Evolutionary conservation across 2,329 filamentous ascomycete species (phyloP).

Genomic region (Fusarium sp.): DNA sequence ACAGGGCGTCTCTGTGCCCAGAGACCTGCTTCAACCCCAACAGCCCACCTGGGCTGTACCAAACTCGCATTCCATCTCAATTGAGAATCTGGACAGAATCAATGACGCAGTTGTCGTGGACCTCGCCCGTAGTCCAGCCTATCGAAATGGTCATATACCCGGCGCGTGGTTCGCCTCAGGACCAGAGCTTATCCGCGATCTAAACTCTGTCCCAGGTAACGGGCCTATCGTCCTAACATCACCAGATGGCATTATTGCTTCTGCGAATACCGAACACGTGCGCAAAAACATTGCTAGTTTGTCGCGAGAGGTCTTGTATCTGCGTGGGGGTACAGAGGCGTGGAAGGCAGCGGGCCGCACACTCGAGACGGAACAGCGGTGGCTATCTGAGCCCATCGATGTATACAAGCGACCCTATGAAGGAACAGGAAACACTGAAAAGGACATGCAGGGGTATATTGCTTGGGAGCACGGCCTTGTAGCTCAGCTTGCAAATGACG

Average conservation of each 20-base stretch:
- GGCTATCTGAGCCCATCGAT: conserved; percentile 51
- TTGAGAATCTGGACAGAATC: conserved; percentile 32
- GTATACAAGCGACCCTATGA: conserved; percentile 54
- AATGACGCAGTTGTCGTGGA: conserved; percentile 44
- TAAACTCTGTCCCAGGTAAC: conserved; percentile 27
- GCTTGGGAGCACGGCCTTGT: conserved; percentile 54
- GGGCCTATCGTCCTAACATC: conserved; percentile 48
- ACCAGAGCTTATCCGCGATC: conserved; percentile 49
- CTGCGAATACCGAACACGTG: conserved; percentile 24
- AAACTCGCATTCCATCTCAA: conserved; percentile 3
- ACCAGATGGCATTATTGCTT: conserved; percentile 30
- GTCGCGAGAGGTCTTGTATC: conserved; percentile 37
- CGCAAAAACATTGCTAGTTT: not conserved
- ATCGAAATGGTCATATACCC: conserved; percentile 51
- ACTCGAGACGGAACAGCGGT: conserved; percentile 47
- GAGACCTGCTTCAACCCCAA: conserved; percentile 9
- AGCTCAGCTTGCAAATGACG: conserved; percentile 13
- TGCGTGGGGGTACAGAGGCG: conserved; percentile 48
- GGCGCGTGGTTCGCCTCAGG: conserved; percentile 52
- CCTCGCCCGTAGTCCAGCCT: conserved; percentile 49
- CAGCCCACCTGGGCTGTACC: conserved; percentile 11
- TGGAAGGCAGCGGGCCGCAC: conserved; percentile 43
- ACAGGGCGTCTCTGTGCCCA: conserved; percentile 26
- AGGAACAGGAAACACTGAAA: conserved; percentile 48
- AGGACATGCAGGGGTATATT: conserved; percentile 53